These are phyloP conservation scores for Anaeromyces robustus DNA, from an alignment of 192 early-diverging fungal species.

Conservation along the genomic window DNA sequence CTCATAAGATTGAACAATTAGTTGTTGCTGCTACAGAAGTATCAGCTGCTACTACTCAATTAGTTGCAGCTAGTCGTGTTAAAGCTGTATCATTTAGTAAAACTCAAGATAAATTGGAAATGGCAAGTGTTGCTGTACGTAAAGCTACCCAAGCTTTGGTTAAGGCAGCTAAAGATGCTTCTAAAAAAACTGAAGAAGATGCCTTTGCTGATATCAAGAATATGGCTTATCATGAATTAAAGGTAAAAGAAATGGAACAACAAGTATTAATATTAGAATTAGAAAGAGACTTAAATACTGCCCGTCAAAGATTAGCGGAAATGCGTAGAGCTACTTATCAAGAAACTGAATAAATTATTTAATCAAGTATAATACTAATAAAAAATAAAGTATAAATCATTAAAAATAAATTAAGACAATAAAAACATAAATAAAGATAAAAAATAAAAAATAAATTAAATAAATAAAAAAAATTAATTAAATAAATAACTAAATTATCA, in stretches of 20 bases:
- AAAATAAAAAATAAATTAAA: too few species aligned
- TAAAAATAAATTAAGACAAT: too few species aligned
- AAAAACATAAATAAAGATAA: too few species aligned
- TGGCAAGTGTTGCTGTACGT: slow-evolving; percentile 82
- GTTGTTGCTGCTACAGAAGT: slow-evolving; percentile 97
- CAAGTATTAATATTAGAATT: slow-evolving; percentile 92
- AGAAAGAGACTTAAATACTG: slow-evolving; percentile 77
- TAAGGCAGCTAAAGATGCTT: slow-evolving; percentile 74
- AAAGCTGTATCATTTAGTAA: slow-evolving; percentile 84
- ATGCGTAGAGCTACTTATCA: slow-evolving; percentile 36
- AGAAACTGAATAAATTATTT: background rate
- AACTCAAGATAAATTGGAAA: slow-evolving; percentile 84
- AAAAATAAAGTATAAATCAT: too few species aligned
- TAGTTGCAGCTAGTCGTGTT: slow-evolving; percentile 90
- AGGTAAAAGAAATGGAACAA: slow-evolving; percentile 94
- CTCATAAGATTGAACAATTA: slow-evolving; percentile 80
- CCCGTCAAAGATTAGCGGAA: slow-evolving; percentile 75
- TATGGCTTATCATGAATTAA: slow-evolving; percentile 82
- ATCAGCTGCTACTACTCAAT: slow-evolving; percentile 84
- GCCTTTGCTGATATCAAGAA: slow-evolving; percentile 28
- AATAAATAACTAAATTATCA: too few species aligned
- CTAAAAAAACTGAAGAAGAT: slow-evolving; percentile 28
- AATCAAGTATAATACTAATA: too few species aligned
- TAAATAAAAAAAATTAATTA: too few species aligned
- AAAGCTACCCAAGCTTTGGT: slow-evolving; percentile 82